Base-by-base conservation (phyloP, 2,329 filamentous ascomycete species). In the Parastagonospora nodorum region DNA sequence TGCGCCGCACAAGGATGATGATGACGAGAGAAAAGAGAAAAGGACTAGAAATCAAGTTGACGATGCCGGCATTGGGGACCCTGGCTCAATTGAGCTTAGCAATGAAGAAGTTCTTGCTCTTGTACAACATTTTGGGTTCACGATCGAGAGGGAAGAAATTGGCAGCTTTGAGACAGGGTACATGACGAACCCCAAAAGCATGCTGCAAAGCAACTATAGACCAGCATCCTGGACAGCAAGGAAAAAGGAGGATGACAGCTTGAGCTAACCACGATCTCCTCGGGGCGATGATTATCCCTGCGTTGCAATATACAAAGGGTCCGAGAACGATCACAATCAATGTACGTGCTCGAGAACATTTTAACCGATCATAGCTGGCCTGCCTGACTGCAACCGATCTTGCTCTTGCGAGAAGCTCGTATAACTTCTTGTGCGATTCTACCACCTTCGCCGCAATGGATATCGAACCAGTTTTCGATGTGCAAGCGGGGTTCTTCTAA, bases 41-140 rank as follows among this genome's bases (percentile, higher is more conserved):
- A 54, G 19, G 44, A 56, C 5, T 57, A 61, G 28, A 62, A 67
- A 1, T 10, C 30, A 52, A 39, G 46, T 43, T 37, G 50, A 44
- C 41, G 60, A 71, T 60, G 58, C 69, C 45, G 91, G 91, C 1
- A 95, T 97, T 57, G 92, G 86, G 0, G 92, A 96, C 63, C 90
- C 91, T 0, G 94, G 94, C 0, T 92, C 87, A 55, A 90, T 97
- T 60, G 94, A 99, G 77, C 80, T 99, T 47, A 88, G 89, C 0
- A 85, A 96, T 53, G 90, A 96, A 27, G 94, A 99, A 77, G 89
- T 99, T 8, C 75, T 95, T 51, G 80, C 82, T 12, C 77, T 99
- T 36, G 82, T 97, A 2, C 77, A 86, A 60, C 82, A 81, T 49
- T 77, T 93, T 64, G 94, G 92, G 0, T 99, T 99, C 67, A 78